Percentiles rank a stretch among this genome's conserved stretches.
These are phyloP conservation scores for Multifurca ochricompacta DNA, from an alignment of 768 basidiomycete genomes.

Conservation along the genomic window DNA sequence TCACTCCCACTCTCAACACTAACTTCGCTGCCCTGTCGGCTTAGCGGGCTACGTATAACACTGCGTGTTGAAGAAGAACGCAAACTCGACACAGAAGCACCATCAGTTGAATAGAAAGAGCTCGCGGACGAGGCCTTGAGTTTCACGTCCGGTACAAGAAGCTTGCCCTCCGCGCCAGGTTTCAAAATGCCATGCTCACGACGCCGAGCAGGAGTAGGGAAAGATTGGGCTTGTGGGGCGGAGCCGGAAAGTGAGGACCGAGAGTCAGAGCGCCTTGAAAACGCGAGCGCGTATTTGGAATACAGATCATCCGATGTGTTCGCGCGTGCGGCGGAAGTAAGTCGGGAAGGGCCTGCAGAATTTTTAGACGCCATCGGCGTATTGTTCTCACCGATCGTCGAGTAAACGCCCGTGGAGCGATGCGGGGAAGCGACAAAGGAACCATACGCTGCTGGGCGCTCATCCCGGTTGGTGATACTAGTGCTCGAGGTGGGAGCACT, in stretches of 20 bases:
- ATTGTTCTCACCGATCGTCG: slow-evolving; percentile 33
- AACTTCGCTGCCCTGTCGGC: slow-evolving; percentile 34
- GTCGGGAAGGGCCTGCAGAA: slow-evolving; percentile 21
- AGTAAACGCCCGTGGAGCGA: slow-evolving; percentile 40
- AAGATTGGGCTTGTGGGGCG: slow-evolving; percentile 29
- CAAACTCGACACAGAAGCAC: slow-evolving; percentile 22
- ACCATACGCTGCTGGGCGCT: slow-evolving; percentile 33
- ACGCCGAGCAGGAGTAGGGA: slow-evolving; percentile 29
- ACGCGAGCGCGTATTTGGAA: slow-evolving; percentile 46
- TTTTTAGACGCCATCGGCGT: slow-evolving; percentile 15
- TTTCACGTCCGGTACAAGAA: slow-evolving; percentile 45
- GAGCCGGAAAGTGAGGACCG: slow-evolving; percentile 32
- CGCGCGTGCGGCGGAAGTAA: slow-evolving; percentile 25
- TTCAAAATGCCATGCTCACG: slow-evolving; percentile 51
- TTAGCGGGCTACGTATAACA: slow-evolving; percentile 33
- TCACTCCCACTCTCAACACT: slow-evolving; percentile 31
- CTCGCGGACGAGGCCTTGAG: slow-evolving; percentile 31
- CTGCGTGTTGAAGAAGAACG: slow-evolving; percentile 21
- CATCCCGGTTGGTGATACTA: slow-evolving; percentile 26
- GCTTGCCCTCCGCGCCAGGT: slow-evolving; percentile 54
- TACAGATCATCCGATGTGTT: slow-evolving; percentile 39
- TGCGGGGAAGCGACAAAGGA: slow-evolving; percentile 48
- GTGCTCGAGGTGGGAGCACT: slow-evolving; percentile 23
- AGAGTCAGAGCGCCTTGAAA: slow-evolving; percentile 48
- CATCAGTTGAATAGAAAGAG: slow-evolving; percentile 21